Evolutionary conservation across 2,329 filamentous ascomycete species (phyloP).

Genomic region (Epichloe gansuensis): DNA sequence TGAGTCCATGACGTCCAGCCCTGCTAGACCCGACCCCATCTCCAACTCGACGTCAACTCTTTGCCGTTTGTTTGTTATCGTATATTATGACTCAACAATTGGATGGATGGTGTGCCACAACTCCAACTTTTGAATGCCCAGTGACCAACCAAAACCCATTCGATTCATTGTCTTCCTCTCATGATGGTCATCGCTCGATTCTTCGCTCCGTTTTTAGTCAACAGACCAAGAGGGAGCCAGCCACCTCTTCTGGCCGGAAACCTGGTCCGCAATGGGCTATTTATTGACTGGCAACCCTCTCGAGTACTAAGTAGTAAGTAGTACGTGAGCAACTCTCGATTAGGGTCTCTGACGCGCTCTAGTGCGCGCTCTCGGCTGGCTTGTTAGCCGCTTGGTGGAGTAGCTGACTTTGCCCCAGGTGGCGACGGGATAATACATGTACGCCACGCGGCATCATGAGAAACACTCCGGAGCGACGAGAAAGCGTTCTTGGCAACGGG

Average conservation of each 20-base stretch:
- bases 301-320: too few species aligned
- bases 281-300: too few species aligned
- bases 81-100: not conserved
- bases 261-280: not conserved
- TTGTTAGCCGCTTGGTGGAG: conserved; percentile 12
- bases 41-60: not conserved
- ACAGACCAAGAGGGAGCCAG: not conserved
- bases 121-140: not conserved
- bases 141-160: conserved; percentile 1
- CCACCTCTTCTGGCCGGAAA: not conserved
- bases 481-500: not conserved
- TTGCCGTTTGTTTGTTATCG: not conserved
- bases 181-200: not conserved
- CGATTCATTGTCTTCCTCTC: not conserved
- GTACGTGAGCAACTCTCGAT: too few species aligned
- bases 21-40: not conserved
- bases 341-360: too few species aligned
- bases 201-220: not conserved
- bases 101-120: not conserved
- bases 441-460: conserved; percentile 9
- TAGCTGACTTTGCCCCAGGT: conserved; percentile 18
- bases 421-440: not conserved
- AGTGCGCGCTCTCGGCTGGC: too few species aligned
- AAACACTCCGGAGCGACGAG: not conserved
- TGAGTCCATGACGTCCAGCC: too few species aligned